phyloP scores from a whole-genome alignment of 2,329 filamentous ascomycete genomes.

The Xylaria sp. region DNA sequence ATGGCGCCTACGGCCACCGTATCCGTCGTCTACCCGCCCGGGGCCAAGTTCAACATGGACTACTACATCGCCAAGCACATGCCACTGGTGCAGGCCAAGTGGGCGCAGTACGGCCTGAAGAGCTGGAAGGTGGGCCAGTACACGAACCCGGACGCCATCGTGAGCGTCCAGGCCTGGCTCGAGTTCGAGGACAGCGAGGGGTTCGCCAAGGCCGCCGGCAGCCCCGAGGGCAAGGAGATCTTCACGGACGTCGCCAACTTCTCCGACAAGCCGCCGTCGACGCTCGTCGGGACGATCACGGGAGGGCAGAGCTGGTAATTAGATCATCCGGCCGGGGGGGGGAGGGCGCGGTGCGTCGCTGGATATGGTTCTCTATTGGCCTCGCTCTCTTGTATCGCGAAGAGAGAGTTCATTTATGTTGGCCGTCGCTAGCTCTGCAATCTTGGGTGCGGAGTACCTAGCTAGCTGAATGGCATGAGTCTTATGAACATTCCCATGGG shows the following conservation, averaged over 20 bases:
- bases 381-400: no score
- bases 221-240: constrained; percentile 21
- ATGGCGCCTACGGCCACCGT: constrained; percentile 30
- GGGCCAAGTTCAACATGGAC: constrained; percentile 49
- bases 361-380: no score
- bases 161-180: constrained; percentile 35
- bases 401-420: no score
- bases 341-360: no score
- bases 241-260: constrained; percentile 41
- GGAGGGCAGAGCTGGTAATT: constrained; percentile 2
- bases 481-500: no score
- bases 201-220: constrained; percentile 24
- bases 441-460: no score
- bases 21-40: constrained; percentile 45
- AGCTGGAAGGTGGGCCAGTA: constrained; percentile 38
- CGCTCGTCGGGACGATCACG: constrained; percentile 13
- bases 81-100: constrained; percentile 44
- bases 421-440: no score
- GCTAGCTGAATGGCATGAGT: no score
- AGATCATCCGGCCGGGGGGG: no score
- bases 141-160: constrained; percentile 28
- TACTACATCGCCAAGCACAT: constrained; percentile 54
- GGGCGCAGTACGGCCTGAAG: constrained; percentile 45
- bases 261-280: constrained; percentile 25
- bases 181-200: constrained; percentile 34